Evolutionary conservation across 805 yeast genomes (phyloP).

Genomic region (Tetrapisispora iriomotensis): DNA sequence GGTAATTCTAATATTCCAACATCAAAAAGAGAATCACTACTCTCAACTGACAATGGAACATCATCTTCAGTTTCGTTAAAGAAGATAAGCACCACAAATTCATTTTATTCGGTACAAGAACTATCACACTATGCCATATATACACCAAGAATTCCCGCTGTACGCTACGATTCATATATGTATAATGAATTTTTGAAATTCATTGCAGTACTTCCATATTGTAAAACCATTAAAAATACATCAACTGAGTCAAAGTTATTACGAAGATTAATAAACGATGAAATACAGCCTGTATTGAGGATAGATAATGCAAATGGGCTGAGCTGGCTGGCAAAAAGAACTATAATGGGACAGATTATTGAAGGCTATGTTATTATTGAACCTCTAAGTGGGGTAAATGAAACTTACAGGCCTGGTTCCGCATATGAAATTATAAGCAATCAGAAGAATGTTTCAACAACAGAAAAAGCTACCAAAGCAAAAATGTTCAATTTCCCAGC

Average conservation of each 20-base stretch:
- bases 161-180: constrained; percentile 35
- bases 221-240: constrained; percentile 32
- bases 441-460: background rate
- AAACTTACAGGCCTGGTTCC: constrained; percentile 19
- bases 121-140: constrained; percentile 19
- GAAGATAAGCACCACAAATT: constrained; percentile 8
- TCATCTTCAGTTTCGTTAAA: constrained; percentile 18
- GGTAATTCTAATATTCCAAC: background rate
- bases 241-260: constrained; percentile 43
- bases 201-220: constrained; percentile 27
- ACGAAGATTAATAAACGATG: constrained; percentile 59
- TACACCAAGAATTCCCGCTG: constrained; percentile 33
- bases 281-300: constrained; percentile 63
- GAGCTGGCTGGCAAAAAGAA: constrained; percentile 50
- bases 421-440: background rate
- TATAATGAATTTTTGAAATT: constrained; percentile 33
- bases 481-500: constrained; percentile 37
- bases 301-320: constrained; percentile 56
- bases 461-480: constrained; percentile 17
- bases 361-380: constrained; percentile 79
- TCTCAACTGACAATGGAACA: constrained; percentile 6
- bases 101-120: constrained; percentile 7
- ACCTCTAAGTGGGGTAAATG: constrained; percentile 79
- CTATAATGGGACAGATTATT: constrained; percentile 54
- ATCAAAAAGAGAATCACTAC: background rate